These are phyloP conservation scores for Syzygium oleosum DNA, from an alignment of 345 rosid species.

Conservation along the genomic window DNA sequence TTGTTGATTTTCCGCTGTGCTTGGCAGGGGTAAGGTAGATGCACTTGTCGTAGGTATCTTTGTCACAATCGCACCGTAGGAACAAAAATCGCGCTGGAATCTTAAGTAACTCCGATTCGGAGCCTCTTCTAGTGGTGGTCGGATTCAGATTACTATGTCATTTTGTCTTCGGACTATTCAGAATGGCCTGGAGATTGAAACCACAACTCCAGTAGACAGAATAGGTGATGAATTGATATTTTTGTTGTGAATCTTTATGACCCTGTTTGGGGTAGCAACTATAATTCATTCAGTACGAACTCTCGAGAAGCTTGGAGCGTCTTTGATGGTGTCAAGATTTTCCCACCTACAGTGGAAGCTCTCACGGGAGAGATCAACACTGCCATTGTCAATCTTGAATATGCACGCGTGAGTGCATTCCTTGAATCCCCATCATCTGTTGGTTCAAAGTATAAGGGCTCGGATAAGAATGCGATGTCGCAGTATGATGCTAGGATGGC, in stretches of 20 bases:
- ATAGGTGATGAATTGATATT: background rate
- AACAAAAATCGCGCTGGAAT: background rate
- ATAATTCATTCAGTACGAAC: conserved; percentile 7
- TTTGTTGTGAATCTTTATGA: background rate
- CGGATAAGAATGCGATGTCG: background rate
- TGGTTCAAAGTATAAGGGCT: background rate
- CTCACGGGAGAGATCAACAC: conserved; percentile 46
- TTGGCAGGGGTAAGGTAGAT: background rate
- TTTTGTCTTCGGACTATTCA: background rate
- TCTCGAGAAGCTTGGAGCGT: conserved; percentile 30
- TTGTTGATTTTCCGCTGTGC: background rate
- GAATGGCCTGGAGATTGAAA: background rate
- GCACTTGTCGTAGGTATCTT: background rate
- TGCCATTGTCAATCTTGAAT: conserved; percentile 42
- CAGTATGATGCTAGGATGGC: conserved; percentile 35
- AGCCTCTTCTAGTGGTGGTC: background rate
- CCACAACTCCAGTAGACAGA: background rate
- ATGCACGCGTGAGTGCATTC: conserved; percentile 23
- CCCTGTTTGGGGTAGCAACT: background rate
- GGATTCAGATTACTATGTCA: background rate
- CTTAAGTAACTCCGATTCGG: background rate
- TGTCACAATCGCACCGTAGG: background rate
- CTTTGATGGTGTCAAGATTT: background rate
- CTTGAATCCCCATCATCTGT: conserved; percentile 29
- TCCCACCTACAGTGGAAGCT: background rate